A percentile compares a stretch with the other conserved stretches of the same genome.
Evolutionary conservation across 768 basidiomycete genomes (phyloP).

Genomic region (Podaxis sp.): DNA sequence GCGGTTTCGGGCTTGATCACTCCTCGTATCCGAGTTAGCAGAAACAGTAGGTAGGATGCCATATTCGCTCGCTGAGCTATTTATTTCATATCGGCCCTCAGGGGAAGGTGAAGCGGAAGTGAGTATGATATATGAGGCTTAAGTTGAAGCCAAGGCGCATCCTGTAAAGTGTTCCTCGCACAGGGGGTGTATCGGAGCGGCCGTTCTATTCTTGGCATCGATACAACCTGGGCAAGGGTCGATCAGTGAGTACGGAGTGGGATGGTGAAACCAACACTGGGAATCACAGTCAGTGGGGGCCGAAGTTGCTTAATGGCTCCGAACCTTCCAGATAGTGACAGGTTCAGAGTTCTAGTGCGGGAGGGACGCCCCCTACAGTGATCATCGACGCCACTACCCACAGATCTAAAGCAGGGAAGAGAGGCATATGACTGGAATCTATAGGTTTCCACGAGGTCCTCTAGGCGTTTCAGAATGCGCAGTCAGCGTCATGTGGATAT

Average conservation of each 20-base stretch:
- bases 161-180: neutral
- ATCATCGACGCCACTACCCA: neutral
- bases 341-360: neutral
- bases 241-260: neutral
- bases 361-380: neutral
- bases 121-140: neutral
- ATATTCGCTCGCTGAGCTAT: neutral
- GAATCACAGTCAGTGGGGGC: neutral
- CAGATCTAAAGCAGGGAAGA: neutral
- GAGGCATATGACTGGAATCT: neutral
- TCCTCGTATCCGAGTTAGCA: neutral
- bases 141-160: neutral
- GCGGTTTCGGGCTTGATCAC: neutral
- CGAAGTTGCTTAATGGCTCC: neutral
- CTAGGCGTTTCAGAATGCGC: neutral
- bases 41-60: constrained; percentile 3
- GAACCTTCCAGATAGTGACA: neutral
- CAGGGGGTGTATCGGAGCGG: neutral
- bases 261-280: neutral
- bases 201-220: neutral
- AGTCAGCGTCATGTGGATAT: neutral
- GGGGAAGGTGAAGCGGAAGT: neutral
- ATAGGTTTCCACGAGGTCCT: neutral
- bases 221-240: neutral
- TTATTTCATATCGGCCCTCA: neutral